Evolutionary conservation across 2,329 filamentous ascomycete genomes (phyloP), one percentile per base, ranked within the genome.

Genomic region (Rutstroemia sp.): DNA sequence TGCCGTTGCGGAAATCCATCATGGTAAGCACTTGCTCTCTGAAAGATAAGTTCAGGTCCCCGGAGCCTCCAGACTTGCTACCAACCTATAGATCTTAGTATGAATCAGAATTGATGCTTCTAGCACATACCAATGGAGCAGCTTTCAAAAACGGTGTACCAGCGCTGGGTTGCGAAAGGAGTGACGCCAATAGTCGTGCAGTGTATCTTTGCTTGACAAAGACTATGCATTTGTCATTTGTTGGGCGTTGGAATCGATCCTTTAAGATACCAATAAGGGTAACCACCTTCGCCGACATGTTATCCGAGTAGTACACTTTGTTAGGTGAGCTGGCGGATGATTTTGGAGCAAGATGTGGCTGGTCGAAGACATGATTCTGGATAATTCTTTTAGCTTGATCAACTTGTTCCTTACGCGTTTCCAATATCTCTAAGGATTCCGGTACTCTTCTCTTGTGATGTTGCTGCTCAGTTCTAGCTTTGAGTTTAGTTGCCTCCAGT

Each of bases 191-290:
- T 16, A 95, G 71, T 17, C 82, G 80, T 0, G 92, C 92, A 0
- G 90, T 92, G 61, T 87, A 83, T 42, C 91, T 79, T 67, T 87
- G 80, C 59, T 89, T 78, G 0, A 95, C 90, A 69, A 99, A 97
- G 0, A 97, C 81, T 55, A 99, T 95, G 66, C 90, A 95, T 58
- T 85, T 84, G 27, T 78, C 75, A 6, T 83, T 76, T 1, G 76
- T 77, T 2, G 75, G 71, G 2, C 76, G 70, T 34, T 78, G 72
- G 64, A 91, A 96, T 50, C 86, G 78, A 7, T 81, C 70, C 3
- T 71, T 68, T 1, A 97, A 75, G 55, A 84, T 81, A 2, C 75
- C 67, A 21, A 82, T 69, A 0, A 97, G 78, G 5, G 77, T 64
- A 4, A 79, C 70, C 0, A 92, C 84, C 69, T 97, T 99, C 16